Base-by-base conservation (phyloP, 768 basidiomycete species). In the Suillus tomentosus region DNA sequence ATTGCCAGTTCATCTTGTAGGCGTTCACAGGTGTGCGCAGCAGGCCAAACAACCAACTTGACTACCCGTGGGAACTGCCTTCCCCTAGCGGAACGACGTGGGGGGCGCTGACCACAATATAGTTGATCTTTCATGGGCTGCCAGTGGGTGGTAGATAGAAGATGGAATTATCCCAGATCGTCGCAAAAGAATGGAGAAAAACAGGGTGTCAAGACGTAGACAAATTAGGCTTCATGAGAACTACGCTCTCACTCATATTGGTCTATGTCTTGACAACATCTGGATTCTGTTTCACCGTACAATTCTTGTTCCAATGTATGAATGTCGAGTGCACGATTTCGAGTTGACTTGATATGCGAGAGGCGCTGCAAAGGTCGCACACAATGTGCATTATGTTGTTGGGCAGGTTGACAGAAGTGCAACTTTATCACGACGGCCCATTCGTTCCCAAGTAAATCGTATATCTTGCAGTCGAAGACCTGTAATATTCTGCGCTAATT, bases 1-100 rank as follows among this genome's bases (percentile, higher is more conserved):
- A 45, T 31, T 37, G 24, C 67, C 63, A 66, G 51, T 15, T 58
- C 67, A 64, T 63, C 10, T 6, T 31, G 31, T 40, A 27, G 24
- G 22, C 7, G 10, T 3, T 24, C 8, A 22, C 4, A 55, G 54
- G 7, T 27, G 8, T 27, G 15, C 3, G 27, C 37, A 19, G 42
- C 5, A 17, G 24, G 31, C 31, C 31, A 31, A 31, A 31, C 31
- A 6, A 6, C 31, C 5, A 31, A 31, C 31, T 31, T 31, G 31
- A 31, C 31, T 31, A 31, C 4, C 31, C 40, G 57, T 58, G 57
- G 42, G 57, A 58, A 58, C 17, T 42, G 19, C 10, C 27, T 58
- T 42, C 57, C 57, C 24, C n/a, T 22, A 57, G 37, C 15, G 8
- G 56, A 57, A 27, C 31, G 31, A 31, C 31, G 36, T 8, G 36